These are phyloP conservation scores for Globisporangium uncinulatum DNA, from an alignment of 352 stramenopile genomes.

Conservation along the genomic window DNA sequence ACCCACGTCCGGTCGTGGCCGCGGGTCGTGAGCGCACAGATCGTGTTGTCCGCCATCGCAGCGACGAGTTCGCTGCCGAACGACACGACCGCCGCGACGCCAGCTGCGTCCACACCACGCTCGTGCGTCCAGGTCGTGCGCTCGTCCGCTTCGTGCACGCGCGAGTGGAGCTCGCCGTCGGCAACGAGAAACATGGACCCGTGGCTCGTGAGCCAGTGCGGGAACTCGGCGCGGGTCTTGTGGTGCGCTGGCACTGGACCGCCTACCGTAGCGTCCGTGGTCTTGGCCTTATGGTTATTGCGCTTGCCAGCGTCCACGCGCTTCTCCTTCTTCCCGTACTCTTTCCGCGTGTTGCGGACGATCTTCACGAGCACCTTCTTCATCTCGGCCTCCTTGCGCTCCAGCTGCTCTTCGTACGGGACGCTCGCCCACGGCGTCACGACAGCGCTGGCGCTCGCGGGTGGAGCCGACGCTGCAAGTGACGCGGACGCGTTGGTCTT, in stretches of 20 bases:
- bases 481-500: not conserved
- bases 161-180: conserved; percentile 49
- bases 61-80: conserved; percentile 71
- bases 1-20: conserved; percentile 36
- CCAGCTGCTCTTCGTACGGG: conserved; percentile 75
- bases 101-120: conserved; percentile 20
- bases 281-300: conserved; percentile 21
- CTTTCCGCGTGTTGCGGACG: conserved; percentile 74
- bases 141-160: conserved; percentile 44
- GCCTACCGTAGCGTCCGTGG: not conserved
- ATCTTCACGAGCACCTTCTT: conserved; percentile 88
- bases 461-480: conserved; percentile 6
- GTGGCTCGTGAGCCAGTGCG: conserved; percentile 70
- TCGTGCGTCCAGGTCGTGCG: conserved; percentile 35
- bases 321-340: conserved; percentile 87
- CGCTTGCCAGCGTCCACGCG: conserved; percentile 47
- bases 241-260: conserved; percentile 50
- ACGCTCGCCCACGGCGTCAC: conserved; percentile 81
- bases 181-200: conserved; percentile 69
- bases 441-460: conserved; percentile 58
- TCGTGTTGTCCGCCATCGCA: conserved; percentile 40
- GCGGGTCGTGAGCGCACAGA: conserved; percentile 48
- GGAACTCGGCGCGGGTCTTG: conserved; percentile 27
- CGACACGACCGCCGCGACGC: conserved; percentile 61
- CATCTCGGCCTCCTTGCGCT: conserved; percentile 86